Evolutionary conservation across 345 rosid species (phyloP), one percentile per base, ranked within the genome.

Genomic region (Eucalyptus pauciflora): DNA sequence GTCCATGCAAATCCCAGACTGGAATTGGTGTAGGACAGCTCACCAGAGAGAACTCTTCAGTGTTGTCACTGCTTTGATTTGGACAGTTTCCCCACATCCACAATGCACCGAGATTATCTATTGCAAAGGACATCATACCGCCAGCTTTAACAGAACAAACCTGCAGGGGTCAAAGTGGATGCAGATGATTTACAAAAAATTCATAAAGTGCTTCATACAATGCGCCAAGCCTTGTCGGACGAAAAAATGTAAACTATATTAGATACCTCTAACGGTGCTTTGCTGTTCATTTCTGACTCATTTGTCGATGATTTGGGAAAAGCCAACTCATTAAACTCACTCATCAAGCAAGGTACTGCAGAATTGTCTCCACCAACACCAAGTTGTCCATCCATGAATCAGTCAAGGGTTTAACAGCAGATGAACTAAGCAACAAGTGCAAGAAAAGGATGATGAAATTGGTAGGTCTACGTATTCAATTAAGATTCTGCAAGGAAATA

Each of bases 1-100:
- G 95, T 67, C 97, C 99, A 79, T 94, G 90, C 86, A 97, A 96
- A 90, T 94, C 95, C 89, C 91, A 86, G 45, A 96, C 86, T 87
- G 94, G 96, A 89, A 88, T 87, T 9, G 99, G 99, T 86, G 92
- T 76, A n/a, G 92, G 93, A 87, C 89, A 90, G 91, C 97, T 93
- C 46, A 89, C 89, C 50, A 95, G 91, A 17, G 95, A 90, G 90
- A 95, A 94, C 83, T 52, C 90, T 89, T 89, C 92, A 29, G 91
- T 94, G 17, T 67, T 50, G 76, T 51, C 90, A 29, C 88, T 90
- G 80, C 88, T 94, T 91, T 90, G 92, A 54, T 88, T 93, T 18
- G 98, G 98, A 89, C 95, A 95, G 92, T 94, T 95, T 37, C 99
- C 99, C 99, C 98, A 97, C 92, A 97, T 95, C 99, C 99, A 97